Percentiles rank a stretch among this genome's conserved stretches.
Evolutionary conservation across 2,329 filamentous ascomycete species (phyloP).

Genomic region (Hymenoscyphus infarciens): DNA sequence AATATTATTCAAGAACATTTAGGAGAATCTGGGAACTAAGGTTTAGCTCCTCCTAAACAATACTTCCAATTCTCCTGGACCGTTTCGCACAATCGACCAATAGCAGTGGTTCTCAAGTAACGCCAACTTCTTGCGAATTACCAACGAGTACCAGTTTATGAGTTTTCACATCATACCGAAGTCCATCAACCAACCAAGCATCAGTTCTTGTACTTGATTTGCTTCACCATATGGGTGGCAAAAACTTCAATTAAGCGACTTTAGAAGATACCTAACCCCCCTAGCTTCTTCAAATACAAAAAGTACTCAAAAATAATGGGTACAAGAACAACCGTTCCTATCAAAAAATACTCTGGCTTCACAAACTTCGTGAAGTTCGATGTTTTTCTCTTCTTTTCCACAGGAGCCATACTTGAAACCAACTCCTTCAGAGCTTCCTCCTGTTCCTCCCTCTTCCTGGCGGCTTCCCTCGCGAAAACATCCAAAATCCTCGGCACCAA

Average conservation of each 20-base stretch:
- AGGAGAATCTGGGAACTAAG: too few relatives aligned
- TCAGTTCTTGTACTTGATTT: too few relatives aligned
- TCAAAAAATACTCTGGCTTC: not conserved
- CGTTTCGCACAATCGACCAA: too few relatives aligned
- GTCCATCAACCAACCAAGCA: too few relatives aligned
- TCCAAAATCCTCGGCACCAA: not conserved
- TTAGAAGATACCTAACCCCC: not conserved
- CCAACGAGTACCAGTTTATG: too few relatives aligned
- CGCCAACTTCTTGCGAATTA: too few relatives aligned
- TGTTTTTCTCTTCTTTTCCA: not conserved
- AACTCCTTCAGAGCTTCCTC: not conserved
- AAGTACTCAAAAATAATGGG: not conserved
- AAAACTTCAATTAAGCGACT: not conserved
- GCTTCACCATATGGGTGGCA: not conserved
- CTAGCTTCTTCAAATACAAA: not conserved
- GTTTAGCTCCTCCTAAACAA: too few relatives aligned
- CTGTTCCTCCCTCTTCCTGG: not conserved
- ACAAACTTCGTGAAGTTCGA: not conserved
- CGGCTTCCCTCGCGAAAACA: not conserved
- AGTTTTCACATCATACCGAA: too few relatives aligned
- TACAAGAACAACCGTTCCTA: not conserved
- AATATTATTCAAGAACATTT: too few relatives aligned
- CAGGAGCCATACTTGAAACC: not conserved
- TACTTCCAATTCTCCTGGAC: too few relatives aligned
- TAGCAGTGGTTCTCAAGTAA: too few relatives aligned